Percentiles rank a stretch among this genome's conserved stretches.
Conservation (phyloP, 768 basidiomycete genomes). For the Pisolithus tinctorius region DNA sequence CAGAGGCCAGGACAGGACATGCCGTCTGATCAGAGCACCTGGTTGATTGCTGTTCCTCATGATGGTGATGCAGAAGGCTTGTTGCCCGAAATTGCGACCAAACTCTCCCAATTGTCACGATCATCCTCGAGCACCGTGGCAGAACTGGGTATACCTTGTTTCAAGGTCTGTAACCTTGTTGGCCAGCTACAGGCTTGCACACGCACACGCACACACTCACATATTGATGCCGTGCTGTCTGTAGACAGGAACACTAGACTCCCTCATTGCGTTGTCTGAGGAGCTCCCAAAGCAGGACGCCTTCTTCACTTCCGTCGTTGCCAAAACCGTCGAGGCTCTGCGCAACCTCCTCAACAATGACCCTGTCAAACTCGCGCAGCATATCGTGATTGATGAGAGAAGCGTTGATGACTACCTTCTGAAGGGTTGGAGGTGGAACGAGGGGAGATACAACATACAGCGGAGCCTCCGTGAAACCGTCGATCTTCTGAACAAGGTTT, state of each 20-base stretch:
- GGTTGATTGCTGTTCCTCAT: conserved; percentile 83
- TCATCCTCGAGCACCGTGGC: conserved; percentile 44
- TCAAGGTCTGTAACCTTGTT: conserved; percentile 63
- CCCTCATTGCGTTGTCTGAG: conserved; percentile 84
- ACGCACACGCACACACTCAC: conserved; percentile 3
- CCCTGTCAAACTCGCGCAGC: conserved; percentile 63
- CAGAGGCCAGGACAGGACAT: conserved; percentile 34
- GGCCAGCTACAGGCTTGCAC: not conserved
- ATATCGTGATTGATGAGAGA: conserved; percentile 74
- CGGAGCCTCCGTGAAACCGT: conserved; percentile 77
- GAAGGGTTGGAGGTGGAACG: conserved; percentile 89
- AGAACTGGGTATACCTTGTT: conserved; percentile 70
- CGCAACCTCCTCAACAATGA: conserved; percentile 89
- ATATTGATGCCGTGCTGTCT: conserved; percentile 1
- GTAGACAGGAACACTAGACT: conserved; percentile 91
- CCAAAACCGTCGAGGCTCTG: conserved; percentile 91
- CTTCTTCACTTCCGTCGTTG: conserved; percentile 80
- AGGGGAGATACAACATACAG: conserved; percentile 82
- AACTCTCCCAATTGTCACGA: conserved; percentile 55
- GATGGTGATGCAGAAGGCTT: conserved; percentile 81
- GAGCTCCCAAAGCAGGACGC: conserved; percentile 87
- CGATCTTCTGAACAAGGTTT: conserved; percentile 79
- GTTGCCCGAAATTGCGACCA: conserved; percentile 55
- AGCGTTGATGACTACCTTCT: conserved; percentile 74
- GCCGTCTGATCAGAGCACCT: conserved; percentile 95